Evolutionary conservation across 306 rosid species (phyloP).

Genomic region (Alnus glutinosa): DNA sequence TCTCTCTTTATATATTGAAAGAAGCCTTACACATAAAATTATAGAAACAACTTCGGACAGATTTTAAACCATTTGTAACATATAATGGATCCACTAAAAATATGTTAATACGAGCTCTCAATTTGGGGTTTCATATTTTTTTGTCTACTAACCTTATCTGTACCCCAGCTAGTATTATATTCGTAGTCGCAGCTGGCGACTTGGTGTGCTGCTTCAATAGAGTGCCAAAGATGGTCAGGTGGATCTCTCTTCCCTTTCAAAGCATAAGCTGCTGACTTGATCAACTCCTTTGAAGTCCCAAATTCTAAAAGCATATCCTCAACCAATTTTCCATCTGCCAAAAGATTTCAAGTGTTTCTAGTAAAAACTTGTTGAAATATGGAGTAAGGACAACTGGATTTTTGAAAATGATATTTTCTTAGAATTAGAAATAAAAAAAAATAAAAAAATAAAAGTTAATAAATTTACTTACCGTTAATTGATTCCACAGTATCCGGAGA

Average conservation of each 20-base stretch:
- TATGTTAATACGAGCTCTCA: background rate
- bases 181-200: conserved; percentile 57
- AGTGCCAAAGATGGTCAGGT: background rate
- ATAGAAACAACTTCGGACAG: too few species aligned
- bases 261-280: conserved; percentile 32
- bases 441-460: background rate
- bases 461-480: conserved; percentile 8
- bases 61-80: too few species aligned
- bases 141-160: conserved; percentile 31
- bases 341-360: background rate
- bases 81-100: background rate
- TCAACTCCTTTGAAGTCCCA: conserved; percentile 51
- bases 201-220: conserved; percentile 39
- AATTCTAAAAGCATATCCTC: conserved; percentile 31
- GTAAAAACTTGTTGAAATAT: too few species aligned
- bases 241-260: conserved; percentile 36
- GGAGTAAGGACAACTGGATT: too few species aligned
- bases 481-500: conserved; percentile 25
- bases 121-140: background rate
- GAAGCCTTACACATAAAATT: too few species aligned
- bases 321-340: conserved; percentile 20
- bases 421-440: too few species aligned
- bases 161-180: conserved; percentile 60
- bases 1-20: too few species aligned
- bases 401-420: too few species aligned